Evolutionary conservation across 1,139 yeast genomes (phyloP), one percentile per base, ranked within the genome.

Genomic region (Kluyveromyces sp.): DNA sequence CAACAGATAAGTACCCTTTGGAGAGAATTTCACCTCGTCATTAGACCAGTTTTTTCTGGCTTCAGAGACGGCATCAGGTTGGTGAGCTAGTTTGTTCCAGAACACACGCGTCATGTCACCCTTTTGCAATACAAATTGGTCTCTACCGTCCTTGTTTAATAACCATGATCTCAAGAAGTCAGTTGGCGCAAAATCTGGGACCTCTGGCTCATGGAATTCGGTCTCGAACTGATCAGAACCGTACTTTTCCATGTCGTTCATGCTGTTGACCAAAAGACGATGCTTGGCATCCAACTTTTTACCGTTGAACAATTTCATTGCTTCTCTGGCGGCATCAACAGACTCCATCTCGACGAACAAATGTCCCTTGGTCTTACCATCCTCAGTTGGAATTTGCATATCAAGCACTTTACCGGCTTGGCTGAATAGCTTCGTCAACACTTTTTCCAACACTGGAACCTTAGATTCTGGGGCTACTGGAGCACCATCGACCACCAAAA

Each of bases 241-340:
- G 65, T 72, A 86, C 61, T 83, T 83, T 64, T 86, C 95, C 56
- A 94, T 78, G 60, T 92, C 97, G 32, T 80, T 69, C 59, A 92
- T 74, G 60, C 77, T 82, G 74, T 92, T 92, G 48, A 92, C 85
- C 54, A 79, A 75, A 57, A 94, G 74, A 56, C 95, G 80, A 69
- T 94, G 99, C 67, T 86, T 88, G 55, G 85, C 85, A 69, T 94
- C 98, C 59, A 94, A 77, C 65, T 88, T 88, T 71, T 87, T 89
- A 58, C 88, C 87, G 67, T 92, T 82, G 62, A 86, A 76, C 52
- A 78, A 76, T 61, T 80, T 80, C 57, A 89, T 81, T 39, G 96
- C 95, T 49, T 79, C 78, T 46, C 75, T 79, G 40, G 95, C 97
- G 62, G 74, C 75, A 45, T 75, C 77, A 3, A 77, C 70, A 38